phyloP scores from a whole-genome alignment of 768 basidiomycete genomes.

The Amanita rubescens region DNA sequence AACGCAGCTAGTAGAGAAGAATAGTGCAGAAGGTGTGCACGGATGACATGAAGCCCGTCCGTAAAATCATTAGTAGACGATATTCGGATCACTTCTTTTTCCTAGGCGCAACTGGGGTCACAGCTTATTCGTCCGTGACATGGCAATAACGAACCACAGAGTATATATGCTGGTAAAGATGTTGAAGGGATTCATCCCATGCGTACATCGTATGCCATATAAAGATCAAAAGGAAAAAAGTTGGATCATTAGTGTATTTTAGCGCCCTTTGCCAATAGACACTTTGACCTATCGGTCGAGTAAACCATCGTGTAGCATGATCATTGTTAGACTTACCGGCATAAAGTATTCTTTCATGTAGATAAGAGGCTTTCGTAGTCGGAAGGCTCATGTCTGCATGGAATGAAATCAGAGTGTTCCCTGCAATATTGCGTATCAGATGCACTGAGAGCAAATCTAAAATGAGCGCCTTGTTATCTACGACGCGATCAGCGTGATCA shows the following conservation, averaged over 20 bases:
- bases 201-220: conserved; percentile 58
- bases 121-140: background rate
- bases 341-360: conserved; percentile 41
- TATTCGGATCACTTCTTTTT: conserved; percentile 38
- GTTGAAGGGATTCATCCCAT: conserved; percentile 54
- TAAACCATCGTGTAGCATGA: background rate
- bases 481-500: background rate
- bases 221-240: conserved; percentile 44
- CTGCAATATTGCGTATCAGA: conserved; percentile 35
- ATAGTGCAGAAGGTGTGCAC: conserved; percentile 55
- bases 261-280: conserved; percentile 42
- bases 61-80: conserved; percentile 37
- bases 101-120: conserved; percentile 22
- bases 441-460: conserved; percentile 43
- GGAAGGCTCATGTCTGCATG: conserved; percentile 32
- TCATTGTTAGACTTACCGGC: conserved; percentile 24
- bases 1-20: conserved; percentile 49
- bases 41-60: conserved; percentile 47
- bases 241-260: conserved; percentile 40
- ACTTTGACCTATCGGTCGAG: conserved; percentile 25
- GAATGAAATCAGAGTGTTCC: conserved; percentile 44
- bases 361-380: conserved; percentile 32
- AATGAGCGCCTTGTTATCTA: conserved; percentile 28
- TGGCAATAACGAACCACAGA: conserved; percentile 29
- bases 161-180: conserved; percentile 44